Base-by-base conservation (phyloP, 148 eudicot species). In the Vaccinium darrowii region DNA sequence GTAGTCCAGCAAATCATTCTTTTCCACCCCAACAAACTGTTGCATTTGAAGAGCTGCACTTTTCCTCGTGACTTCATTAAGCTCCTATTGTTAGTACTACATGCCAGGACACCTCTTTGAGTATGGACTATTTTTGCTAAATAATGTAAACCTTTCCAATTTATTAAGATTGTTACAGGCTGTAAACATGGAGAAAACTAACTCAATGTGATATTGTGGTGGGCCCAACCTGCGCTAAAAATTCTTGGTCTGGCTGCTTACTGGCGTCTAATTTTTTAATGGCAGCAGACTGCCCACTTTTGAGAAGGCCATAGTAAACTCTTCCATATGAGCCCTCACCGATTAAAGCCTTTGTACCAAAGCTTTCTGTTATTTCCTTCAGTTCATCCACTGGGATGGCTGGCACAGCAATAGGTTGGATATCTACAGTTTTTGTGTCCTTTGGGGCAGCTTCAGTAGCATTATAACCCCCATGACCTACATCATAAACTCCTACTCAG, bases 11-110 rank as follows among this genome's bases (percentile, higher is more conserved):
- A 96, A 84, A 87, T 94, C 99, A 81, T 96, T 96, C 92, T 96
- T 93, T 89, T 96, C 98, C 92, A 94, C 99, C 73, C 99, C 99
- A 74, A 94, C 99, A 90, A 96, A 94, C 85, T 93, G 97, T 88
- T 96, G 98, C 98, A 96, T 96, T 86, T 96, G 98, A 84, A 96
- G 95, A 72, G 99, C 99, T 39, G 93, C 95, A 90, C 86, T 93
- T 88, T 94, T 96, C 88, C 98, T 92, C 90, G 93, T 96, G 80
- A 90, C 94, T 87, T 96, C 99, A 86, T 75, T 90, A 49, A 96
- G 91, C 87, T 96, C 99, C 99, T 96, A n/a, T n/a, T n/a, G n/a
- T n/a, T n/a, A n/a, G n/a, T n/a, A n/a, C n/a, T n/a, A n/a, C n/a
- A n/a, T n/a, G n/a, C n/a, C n/a, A n/a, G n/a, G n/a, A n/a, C n/a